Base-by-base conservation (phyloP, 164 flowering plant species). In the Chimonanthus praecox region DNA sequence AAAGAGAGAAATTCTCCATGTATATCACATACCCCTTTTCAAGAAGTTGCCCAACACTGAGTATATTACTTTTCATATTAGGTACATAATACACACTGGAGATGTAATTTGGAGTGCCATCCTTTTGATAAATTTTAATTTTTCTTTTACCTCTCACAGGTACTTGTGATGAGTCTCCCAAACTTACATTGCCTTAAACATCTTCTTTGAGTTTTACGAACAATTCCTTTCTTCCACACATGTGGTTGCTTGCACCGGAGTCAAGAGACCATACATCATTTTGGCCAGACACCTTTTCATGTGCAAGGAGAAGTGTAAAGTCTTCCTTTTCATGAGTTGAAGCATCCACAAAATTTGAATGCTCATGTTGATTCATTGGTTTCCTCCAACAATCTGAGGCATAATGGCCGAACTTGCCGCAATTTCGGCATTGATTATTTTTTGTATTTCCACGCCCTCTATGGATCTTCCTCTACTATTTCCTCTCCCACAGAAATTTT, bases 1-100 rank as follows among this genome's bases (percentile, higher is more conserved):
- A 43, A 9, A 64, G 9, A 64, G 46, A 64, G 10, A 20, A 20
- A 8, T 64, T 11, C 8, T 64, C 47, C 67, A 64, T 64, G 46
- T 64, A 9, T 64, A 64, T 64, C 6, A 21, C 47, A 43, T 64
- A 64, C 67, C 67, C 67, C 46, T 64, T 64, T 9, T 64, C 47
- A 11, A n/a, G 64, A 18, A 60, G 64, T n/a, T 60, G 16, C 18
- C 5, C 64, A 18, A 60, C 15, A 60, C 47, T 64, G 15, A 64
- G 67, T 9, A 64, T 64, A 6, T 60, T 6, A n/a, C 51, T 60
- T 60, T n/a, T 60, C 63, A 60, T 60, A 5, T 60, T 60, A 11
- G 63, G 63, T 60, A 60, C 63, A 60, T 11, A 60, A 60, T 60
- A n/a, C 63, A n/a, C 63, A 60, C 2, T 60, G 4, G 63, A 60